Evolutionary conservation across 2,329 filamentous ascomycete genomes (phyloP), one percentile per base, ranked within the genome.

Genomic region (Neofusicoccum kwambonambiense): DNA sequence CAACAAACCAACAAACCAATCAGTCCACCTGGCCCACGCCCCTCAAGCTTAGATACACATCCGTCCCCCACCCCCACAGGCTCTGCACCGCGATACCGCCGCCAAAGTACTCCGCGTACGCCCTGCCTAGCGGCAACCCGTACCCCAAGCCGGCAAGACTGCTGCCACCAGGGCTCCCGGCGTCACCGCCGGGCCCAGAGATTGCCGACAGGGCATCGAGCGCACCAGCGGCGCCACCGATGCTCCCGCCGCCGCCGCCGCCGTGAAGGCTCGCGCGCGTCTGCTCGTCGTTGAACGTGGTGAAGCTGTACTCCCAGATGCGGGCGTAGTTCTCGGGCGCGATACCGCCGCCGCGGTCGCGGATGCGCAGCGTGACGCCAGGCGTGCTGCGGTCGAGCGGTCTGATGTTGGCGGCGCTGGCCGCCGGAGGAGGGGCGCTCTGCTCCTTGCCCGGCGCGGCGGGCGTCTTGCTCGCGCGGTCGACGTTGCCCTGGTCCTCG

Each of bases 281-380:
- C 67, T 83, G 77, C 45, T 89, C 84, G 22, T 92, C 91, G 64
- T 87, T 89, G 77, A 98, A 98, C 0, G 95, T 99, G 19, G 94
- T 97, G 76, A 97, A 99, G 68, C 91, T 95, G 76, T 98, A 99
- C 6, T 93, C 93, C 93, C 95, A 99, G 65, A 99, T 93, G 69
- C 94, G 89, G 4, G 89, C 88, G 39, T 95, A 80, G 34, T 95
- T 89, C 15, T 93, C 91, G 0, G 93, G 91, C 0, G 88, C 86
- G 64, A 99, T 98, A 41, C 95, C 95, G 47, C 94, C 94, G 57
- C 95, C 95, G n/a, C 93, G 89, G 75, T 99, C 95, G 8, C 95
- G 89, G 70, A 99, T 97, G 27, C 95, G 88, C 70, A 99, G 96
- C 0, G 95, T 98, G 12, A 99, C 92, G 42, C 93, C 93, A 0